A percentile compares a stretch with the other conserved stretches of the same genome.
phyloP scores from a whole-genome alignment of 2,329 filamentous ascomycete species.

The Pezicula carpinea region DNA sequence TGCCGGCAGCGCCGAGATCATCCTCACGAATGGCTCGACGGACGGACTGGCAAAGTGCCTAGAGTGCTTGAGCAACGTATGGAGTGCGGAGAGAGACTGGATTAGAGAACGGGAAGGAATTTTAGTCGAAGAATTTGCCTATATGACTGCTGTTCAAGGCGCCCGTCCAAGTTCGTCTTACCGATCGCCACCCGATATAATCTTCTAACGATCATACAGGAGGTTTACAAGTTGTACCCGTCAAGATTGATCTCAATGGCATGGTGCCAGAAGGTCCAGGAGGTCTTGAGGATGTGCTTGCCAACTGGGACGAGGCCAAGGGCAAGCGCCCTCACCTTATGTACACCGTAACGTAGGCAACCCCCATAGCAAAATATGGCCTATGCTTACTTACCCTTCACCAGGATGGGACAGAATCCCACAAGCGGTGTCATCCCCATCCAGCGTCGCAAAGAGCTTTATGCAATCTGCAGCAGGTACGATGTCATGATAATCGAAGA shows the following conservation, averaged over 20 bases:
- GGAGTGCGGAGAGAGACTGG: conserved; percentile 65
- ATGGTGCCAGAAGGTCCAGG: conserved; percentile 72
- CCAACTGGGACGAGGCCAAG: conserved; percentile 72
- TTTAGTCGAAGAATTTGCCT: conserved; percentile 75
- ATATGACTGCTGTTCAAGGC: conserved; percentile 70
- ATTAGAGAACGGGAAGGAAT: conserved; percentile 68
- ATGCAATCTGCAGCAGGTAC: conserved; percentile 74
- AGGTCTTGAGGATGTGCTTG: conserved; percentile 71
- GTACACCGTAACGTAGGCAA: conserved; percentile 81
- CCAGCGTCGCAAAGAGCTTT: conserved; percentile 71
- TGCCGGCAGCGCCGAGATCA: conserved; percentile 67
- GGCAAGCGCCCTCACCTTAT: conserved; percentile 78
- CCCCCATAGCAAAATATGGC: conserved; percentile 1
- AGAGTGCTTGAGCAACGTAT: conserved; percentile 70
- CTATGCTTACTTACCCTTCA: conserved; percentile 10
- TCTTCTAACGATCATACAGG: conserved; percentile 2
- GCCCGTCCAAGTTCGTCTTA: conserved; percentile 45
- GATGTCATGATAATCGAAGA: conserved; percentile 92
- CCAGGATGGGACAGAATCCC: conserved; percentile 82
- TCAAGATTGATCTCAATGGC: conserved; percentile 73
- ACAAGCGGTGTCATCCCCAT: conserved; percentile 73
- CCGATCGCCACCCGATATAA: conserved; percentile 35
- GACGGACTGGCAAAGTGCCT: conserved; percentile 80
- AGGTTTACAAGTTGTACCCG: conserved; percentile 61
- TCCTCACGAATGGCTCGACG: conserved; percentile 76